phyloP scores from a whole-genome alignment of 106 monocot species.

The Narthecium ossifragum region DNA sequence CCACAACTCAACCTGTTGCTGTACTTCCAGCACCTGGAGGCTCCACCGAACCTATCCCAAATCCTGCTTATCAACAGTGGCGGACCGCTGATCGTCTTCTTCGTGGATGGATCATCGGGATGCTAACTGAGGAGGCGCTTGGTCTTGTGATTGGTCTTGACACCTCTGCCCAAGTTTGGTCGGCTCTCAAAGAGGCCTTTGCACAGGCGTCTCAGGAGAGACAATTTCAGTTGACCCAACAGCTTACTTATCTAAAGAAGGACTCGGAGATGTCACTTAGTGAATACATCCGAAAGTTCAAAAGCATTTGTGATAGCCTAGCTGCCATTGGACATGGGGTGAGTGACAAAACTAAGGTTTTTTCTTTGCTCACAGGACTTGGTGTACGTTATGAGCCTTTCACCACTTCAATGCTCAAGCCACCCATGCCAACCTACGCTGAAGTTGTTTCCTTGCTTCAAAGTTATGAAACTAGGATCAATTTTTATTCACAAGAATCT shows the following conservation, averaged over 20 bases:
- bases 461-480: neutral
- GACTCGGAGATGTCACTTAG: neutral
- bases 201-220: neutral
- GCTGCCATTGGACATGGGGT: constrained; percentile 1
- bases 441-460: neutral
- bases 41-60: too few relatives aligned
- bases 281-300: neutral
- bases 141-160: neutral
- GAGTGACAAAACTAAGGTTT: neutral
- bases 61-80: neutral
- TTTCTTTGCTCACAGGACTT: neutral
- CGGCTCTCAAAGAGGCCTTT: neutral
- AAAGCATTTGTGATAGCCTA: constrained; percentile 2
- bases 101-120: neutral
- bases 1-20: too few relatives aligned
- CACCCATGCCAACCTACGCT: neutral
- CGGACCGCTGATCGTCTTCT: neutral
- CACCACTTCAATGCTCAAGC: neutral
- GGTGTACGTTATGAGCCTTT: neutral
- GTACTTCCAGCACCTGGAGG: too few relatives aligned
- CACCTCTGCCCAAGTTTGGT: neutral
- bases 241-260: neutral
- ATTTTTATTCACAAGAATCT: neutral
- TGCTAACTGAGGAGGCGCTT: neutral
- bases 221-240: neutral